Percentiles rank a stretch among this genome's conserved stretches.
Conservation (phyloP, 441 rosid genomes). For the Arabidopsis lyrata region DNA sequence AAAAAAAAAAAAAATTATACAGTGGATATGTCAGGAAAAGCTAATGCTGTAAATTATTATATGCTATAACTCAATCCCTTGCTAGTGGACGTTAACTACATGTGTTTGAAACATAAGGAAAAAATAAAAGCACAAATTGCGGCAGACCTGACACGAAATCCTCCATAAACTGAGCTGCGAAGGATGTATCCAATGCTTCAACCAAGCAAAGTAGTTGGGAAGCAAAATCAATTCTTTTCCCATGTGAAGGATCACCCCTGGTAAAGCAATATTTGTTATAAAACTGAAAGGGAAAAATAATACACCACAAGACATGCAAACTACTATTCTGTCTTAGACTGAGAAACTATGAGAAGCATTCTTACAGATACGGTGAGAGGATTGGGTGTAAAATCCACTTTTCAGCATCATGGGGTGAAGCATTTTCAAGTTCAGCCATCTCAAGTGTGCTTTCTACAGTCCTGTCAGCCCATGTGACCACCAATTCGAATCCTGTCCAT, state of each 20-base stretch:
- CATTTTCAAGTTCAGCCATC: slow-evolving; percentile 98
- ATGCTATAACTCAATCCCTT: slow-evolving; percentile 14
- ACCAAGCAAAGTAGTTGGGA: slow-evolving; percentile 86
- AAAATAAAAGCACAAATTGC: slow-evolving; percentile 29
- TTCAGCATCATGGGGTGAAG: slow-evolving; percentile 93
- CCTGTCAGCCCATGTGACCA: slow-evolving; percentile 78
- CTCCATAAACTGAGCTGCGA: slow-evolving; percentile 87
- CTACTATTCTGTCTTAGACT: slow-evolving; percentile 22
- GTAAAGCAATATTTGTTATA: slow-evolving; percentile 35
- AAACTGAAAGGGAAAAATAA: slow-evolving; percentile 23
- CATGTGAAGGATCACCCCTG: slow-evolving; percentile 67
- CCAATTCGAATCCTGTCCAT: slow-evolving; percentile 76
- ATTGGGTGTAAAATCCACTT: slow-evolving; percentile 81
- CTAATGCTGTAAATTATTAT: slow-evolving; percentile 14
- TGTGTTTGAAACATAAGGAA: slow-evolving; percentile 17
- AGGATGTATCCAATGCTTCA: slow-evolving; percentile 75
- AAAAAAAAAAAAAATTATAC: slow-evolving; percentile 35
- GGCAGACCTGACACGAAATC: slow-evolving; percentile 92
- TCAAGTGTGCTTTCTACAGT: slow-evolving; percentile 83
- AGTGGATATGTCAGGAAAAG: slow-evolving; percentile 22
- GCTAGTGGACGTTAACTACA: slow-evolving; percentile 30
- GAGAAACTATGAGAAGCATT: slow-evolving; percentile 38
- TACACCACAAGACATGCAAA: slow-evolving; percentile 34
- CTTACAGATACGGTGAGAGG: slow-evolving; percentile 77
- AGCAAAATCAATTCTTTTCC: slow-evolving; percentile 75